Percentiles rank a stretch among this genome's conserved stretches.
These are phyloP conservation scores for Penium margaritaceum DNA, from an alignment of 139 green algal genomes.

Conservation along the genomic window DNA sequence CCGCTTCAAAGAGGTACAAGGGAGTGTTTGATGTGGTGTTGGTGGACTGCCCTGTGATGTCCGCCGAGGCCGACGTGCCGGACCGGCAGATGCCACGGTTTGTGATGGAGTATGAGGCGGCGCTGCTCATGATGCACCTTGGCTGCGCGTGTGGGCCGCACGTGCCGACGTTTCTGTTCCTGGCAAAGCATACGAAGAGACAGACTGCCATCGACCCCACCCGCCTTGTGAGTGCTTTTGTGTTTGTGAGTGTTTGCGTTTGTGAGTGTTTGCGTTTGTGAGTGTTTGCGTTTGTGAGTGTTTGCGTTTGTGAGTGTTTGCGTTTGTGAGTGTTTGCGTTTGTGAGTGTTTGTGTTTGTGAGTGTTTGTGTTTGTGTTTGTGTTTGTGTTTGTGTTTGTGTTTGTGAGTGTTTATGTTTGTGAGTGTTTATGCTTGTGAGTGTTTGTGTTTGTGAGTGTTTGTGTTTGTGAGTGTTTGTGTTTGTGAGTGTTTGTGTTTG, in stretches of 20 bases:
- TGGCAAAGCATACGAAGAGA: conserved; percentile 32
- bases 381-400: no score
- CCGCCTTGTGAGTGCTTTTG: conserved; percentile 19
- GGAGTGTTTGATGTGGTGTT: conserved; percentile 27
- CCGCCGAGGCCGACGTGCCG: neutral
- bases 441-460: no score
- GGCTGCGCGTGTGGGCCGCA: conserved; percentile 12
- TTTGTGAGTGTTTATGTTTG: no score
- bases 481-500: no score
- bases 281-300: neutral
- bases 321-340: neutral
- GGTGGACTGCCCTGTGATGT: conserved; percentile 20
- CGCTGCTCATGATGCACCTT: conserved; percentile 22
- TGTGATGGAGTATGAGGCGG: conserved; percentile 10
- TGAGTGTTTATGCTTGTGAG: no score
- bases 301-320: neutral
- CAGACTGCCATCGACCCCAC: conserved; percentile 13
- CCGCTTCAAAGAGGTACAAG: no score
- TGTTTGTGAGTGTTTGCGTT: neutral
- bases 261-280: neutral
- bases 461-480: no score
- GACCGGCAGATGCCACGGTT: neutral
- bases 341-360: neutral
- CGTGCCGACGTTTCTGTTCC: conserved; percentile 31
- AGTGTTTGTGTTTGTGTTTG: no score